Conservation (phyloP, 495 filamentous ascomycete species). For the Penicillium subrubescens region DNA sequence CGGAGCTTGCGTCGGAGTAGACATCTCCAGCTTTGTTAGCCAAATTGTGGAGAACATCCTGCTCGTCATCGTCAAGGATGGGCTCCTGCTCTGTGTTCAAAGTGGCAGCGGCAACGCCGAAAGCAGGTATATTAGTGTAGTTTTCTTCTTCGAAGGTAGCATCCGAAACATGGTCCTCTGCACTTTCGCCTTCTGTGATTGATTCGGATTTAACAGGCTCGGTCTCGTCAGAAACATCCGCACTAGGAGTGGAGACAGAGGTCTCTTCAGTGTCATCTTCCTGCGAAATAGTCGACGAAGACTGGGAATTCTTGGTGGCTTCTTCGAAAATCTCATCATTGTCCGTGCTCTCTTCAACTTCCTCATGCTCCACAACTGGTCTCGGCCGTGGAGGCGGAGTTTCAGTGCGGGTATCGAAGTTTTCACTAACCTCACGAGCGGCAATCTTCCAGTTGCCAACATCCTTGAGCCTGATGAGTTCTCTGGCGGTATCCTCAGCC, state of each 20-base stretch:
- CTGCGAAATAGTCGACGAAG: neutral
- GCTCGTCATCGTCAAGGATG: conserved; percentile 52
- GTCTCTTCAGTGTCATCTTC: neutral
- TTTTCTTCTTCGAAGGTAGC: conserved; percentile 11
- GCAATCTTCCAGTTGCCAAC: conserved; percentile 84
- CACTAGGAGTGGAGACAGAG: neutral
- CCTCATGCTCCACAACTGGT: conserved; percentile 42
- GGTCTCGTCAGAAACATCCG: neutral
- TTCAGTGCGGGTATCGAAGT: conserved; percentile 65
- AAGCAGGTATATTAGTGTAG: conserved; percentile 13
- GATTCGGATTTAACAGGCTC: neutral
- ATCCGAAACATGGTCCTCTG: conserved; percentile 1
- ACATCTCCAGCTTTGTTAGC: conserved; percentile 51
- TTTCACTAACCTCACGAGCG: conserved; percentile 71
- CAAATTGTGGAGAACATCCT: conserved; percentile 52
- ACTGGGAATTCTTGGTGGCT: neutral
- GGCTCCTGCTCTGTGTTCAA: conserved; percentile 21
- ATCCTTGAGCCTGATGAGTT: conserved; percentile 81
- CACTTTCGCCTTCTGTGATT: neutral
- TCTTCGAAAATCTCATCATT: conserved; percentile 19
- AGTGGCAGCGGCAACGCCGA: conserved; percentile 30
- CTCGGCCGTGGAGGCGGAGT: conserved; percentile 48
- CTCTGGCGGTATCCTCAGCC: conserved; percentile 79
- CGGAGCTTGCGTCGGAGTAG: conserved; percentile 56
- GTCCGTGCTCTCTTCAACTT: conserved; percentile 32